These are phyloP conservation scores for Lactarius pseudohatsudake DNA, from an alignment of 768 basidiomycete species.

Conservation along the genomic window DNA sequence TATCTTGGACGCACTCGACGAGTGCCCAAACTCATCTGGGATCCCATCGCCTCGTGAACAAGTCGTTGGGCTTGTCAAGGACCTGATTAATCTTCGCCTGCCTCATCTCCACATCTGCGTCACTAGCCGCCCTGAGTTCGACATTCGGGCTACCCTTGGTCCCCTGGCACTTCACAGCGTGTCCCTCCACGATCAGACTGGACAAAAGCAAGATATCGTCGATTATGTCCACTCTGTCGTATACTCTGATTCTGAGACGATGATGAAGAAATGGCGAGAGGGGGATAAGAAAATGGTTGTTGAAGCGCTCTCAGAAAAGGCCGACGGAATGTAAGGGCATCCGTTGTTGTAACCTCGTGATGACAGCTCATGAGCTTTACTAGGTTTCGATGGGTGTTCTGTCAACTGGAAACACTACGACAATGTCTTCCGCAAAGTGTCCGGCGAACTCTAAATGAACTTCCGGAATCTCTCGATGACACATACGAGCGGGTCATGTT, in stretches of 20 bases:
- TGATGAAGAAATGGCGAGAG: not conserved
- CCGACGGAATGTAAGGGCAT: not conserved
- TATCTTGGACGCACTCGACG: not conserved
- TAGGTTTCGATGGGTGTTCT: too few species aligned
- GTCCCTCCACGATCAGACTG: not conserved
- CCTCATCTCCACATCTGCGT: not conserved
- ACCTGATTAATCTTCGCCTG: not conserved
- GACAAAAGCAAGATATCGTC: not conserved
- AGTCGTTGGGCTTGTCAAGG: not conserved
- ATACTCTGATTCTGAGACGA: too few species aligned
- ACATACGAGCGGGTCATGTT: not conserved
- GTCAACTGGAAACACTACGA: too few species aligned
- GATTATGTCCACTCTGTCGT: not conserved
- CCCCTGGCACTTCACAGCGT: too few species aligned
- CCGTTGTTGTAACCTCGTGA: accelerated
- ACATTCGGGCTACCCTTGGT: not conserved
- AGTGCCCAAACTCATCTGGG: not conserved
- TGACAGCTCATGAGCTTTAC: too few species aligned
- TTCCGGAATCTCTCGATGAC: too few species aligned
- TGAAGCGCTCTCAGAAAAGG: not conserved
- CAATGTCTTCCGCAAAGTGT: too few species aligned
- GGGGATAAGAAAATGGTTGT: not conserved
- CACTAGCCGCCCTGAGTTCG: not conserved
- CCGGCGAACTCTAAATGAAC: too few species aligned
- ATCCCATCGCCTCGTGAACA: not conserved